These are phyloP conservation scores for Iris pallida DNA, from an alignment of 116 monocot genomes.

Conservation along the genomic window DNA sequence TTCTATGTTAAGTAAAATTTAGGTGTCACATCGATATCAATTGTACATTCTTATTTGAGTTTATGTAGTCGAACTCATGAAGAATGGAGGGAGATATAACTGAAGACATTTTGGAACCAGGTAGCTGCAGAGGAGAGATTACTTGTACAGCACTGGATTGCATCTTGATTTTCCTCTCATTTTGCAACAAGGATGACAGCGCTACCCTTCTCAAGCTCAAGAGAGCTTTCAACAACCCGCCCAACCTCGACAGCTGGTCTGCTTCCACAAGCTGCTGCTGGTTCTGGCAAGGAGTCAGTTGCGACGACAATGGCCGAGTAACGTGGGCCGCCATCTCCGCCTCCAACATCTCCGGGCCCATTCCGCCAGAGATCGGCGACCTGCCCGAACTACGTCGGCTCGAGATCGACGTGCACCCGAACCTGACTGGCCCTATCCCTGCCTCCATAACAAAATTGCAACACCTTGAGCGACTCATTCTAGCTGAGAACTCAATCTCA, in stretches of 20 bases:
- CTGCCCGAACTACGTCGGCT: conserved; percentile 1
- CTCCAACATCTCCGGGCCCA: neutral
- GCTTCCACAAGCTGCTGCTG: neutral
- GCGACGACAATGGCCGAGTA: neutral
- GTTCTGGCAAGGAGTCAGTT: neutral
- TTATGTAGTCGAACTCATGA: no score
- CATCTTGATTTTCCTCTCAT: no score
- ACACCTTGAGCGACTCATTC: conserved; percentile 5
- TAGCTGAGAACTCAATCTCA: conserved; percentile 4
- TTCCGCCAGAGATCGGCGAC: conserved; percentile 1
- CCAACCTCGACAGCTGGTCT: neutral
- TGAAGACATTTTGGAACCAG: no score
- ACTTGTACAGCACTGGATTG: no score
- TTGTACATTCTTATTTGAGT: no score
- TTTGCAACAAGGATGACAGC: neutral
- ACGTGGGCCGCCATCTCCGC: neutral
- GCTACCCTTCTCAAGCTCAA: neutral
- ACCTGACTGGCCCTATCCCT: conserved; percentile 17
- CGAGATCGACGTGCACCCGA: neutral
- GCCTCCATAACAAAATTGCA: conserved; percentile 6
- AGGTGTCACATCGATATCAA: no score
- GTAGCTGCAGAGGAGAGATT: no score
- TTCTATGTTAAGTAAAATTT: no score
- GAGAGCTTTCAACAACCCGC: neutral
- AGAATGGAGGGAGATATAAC: no score